These are phyloP conservation scores for Lepidium aucheri DNA, from an alignment of 345 rosid species.

Conservation along the genomic window DNA sequence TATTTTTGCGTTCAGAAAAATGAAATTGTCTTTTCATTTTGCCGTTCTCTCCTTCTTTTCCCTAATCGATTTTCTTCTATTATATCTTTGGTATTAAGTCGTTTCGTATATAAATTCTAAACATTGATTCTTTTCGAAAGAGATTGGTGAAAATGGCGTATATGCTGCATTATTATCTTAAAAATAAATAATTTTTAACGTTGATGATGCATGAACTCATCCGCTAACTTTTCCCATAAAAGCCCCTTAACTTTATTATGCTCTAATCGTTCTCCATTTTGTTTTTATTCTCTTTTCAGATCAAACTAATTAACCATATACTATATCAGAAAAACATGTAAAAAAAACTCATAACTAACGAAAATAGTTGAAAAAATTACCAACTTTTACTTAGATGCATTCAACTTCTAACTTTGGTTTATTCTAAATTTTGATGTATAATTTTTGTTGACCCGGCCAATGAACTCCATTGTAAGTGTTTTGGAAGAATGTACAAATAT, in stretches of 20 bases:
- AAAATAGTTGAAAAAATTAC: too few species aligned
- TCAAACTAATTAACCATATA: too few species aligned
- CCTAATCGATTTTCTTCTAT: neutral
- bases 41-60: neutral
- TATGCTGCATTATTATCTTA: constrained; percentile 5
- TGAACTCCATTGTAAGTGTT: too few species aligned
- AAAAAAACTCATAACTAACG: too few species aligned
- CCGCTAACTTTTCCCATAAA: neutral
- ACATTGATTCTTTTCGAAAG: constrained; percentile 16
- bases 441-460: too few species aligned
- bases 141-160: constrained; percentile 10
- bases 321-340: too few species aligned
- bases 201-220: constrained; percentile 15
- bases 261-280: neutral
- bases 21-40: constrained; percentile 2
- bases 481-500: too few species aligned
- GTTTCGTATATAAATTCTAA: constrained; percentile 19
- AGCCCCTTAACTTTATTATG: constrained; percentile 1
- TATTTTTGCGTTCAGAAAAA: too few species aligned
- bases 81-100: constrained; percentile 7
- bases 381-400: too few species aligned
- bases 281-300: too few species aligned
- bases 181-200: neutral
- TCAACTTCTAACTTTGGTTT: too few species aligned
- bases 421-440: too few species aligned